These are phyloP conservation scores for Pisolithus orientalis DNA, from an alignment of 768 basidiomycete species.

Conservation along the genomic window DNA sequence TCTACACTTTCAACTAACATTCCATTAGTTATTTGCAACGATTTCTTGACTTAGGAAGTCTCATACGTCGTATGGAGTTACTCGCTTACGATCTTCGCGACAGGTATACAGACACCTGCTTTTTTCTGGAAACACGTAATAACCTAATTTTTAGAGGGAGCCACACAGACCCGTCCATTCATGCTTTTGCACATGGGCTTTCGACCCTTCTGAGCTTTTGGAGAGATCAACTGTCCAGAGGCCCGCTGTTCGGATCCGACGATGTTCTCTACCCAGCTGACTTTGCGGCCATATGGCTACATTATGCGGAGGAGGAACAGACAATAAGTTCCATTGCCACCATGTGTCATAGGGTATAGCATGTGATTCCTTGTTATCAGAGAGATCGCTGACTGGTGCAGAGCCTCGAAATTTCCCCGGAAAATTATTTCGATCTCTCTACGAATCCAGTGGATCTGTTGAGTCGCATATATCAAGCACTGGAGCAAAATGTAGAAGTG, in stretches of 20 bases:
- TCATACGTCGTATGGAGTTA: conserved; percentile 60
- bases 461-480: conserved; percentile 52
- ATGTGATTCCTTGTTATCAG: background rate
- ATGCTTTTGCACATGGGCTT: conserved; percentile 63
- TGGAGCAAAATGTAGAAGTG: conserved; percentile 47
- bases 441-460: conserved; percentile 45
- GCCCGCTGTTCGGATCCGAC: conserved; percentile 31
- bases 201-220: conserved; percentile 49
- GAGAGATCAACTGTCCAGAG: conserved; percentile 37
- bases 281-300: conserved; percentile 41
- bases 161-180: conserved; percentile 46
- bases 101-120: conserved; percentile 34
- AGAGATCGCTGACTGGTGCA: conserved; percentile 3
- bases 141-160: conserved; percentile 30
- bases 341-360: conserved; percentile 55
- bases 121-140: conserved; percentile 1
- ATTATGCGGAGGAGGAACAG: conserved; percentile 45
- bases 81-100: conserved; percentile 40
- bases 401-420: conserved; percentile 27
- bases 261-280: conserved; percentile 13
- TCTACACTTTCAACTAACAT: conserved; percentile 1
- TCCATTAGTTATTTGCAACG: conserved; percentile 45
- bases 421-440: conserved; percentile 38
- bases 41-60: conserved; percentile 64
- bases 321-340: conserved; percentile 46